These are phyloP conservation scores for Neoascochyta sp. DNA, from an alignment of 2,329 filamentous ascomycete species.

Conservation along the genomic window DNA sequence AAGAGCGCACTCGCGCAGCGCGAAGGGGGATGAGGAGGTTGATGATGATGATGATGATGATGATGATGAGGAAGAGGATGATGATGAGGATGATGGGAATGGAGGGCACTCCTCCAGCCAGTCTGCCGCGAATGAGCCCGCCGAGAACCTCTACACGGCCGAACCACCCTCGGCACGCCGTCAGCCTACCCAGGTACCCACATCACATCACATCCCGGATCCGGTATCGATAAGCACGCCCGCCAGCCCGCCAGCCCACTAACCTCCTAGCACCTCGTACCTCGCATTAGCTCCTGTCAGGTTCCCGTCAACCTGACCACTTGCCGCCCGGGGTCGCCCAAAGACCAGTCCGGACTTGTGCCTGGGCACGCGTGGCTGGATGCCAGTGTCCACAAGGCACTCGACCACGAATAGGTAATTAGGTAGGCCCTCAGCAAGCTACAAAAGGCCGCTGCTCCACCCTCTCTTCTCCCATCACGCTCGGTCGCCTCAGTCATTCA, in stretches of 20 bases:
- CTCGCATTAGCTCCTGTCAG: slow-evolving; percentile 11
- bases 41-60: slow-evolving; percentile 4
- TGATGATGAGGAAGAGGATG: slow-evolving; percentile 1
- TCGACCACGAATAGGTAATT: slow-evolving; percentile 3
- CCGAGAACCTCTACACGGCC: no score
- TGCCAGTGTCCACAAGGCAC: slow-evolving; percentile 3
- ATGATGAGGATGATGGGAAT: slow-evolving; percentile 3
- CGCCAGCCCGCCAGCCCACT: no score
- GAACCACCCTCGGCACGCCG: slow-evolving; percentile 4
- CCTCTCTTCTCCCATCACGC: slow-evolving; percentile 4
- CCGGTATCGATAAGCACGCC: slow-evolving; percentile 11
- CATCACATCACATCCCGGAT: no score
- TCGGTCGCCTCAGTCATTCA: slow-evolving; percentile 19
- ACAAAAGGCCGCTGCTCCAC: slow-evolving; percentile 6
- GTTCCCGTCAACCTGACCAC: slow-evolving; percentile 5
- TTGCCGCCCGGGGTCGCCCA: slow-evolving; percentile 2
- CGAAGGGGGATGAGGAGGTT: no score
- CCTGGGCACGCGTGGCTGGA: slow-evolving; percentile 7
- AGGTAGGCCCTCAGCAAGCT: slow-evolving; percentile 1
- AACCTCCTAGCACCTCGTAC: slow-evolving; percentile 4
- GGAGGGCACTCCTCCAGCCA: no score
- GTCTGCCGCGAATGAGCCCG: no score
- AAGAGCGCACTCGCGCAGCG: no score
- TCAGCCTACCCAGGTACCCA: no score
- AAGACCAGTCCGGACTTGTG: slow-evolving; percentile 4